phyloP scores from a whole-genome alignment of 352 stramenopile species.

The Phytophthora aleatoria region DNA sequence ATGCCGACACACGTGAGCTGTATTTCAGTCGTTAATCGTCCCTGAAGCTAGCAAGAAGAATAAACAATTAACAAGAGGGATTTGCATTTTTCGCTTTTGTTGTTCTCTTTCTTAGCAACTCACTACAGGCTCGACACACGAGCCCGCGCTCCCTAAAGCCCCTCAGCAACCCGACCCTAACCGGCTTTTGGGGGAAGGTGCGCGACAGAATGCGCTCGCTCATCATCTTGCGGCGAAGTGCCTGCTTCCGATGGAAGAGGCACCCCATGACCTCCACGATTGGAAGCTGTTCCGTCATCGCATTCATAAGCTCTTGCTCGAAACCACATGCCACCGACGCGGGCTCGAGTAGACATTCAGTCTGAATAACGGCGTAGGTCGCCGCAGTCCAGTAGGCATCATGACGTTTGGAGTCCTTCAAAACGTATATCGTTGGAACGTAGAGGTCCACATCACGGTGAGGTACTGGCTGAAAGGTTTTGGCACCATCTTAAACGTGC shows the following conservation, averaged over 20 bases:
- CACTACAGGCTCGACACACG: too few relatives aligned
- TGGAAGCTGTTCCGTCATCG: slow-evolving; percentile 13
- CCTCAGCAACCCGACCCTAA: too few relatives aligned
- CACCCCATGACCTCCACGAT: slow-evolving; percentile 12
- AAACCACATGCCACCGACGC: slow-evolving; percentile 15
- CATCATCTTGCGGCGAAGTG: background rate
- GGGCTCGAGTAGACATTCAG: background rate
- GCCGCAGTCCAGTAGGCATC: slow-evolving; percentile 8
- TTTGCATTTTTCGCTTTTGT: too few relatives aligned
- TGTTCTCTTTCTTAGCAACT: too few relatives aligned
- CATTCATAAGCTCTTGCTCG: slow-evolving; percentile 7
- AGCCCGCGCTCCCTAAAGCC: too few relatives aligned
- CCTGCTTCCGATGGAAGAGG: slow-evolving; percentile 23
- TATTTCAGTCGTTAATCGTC: too few relatives aligned
- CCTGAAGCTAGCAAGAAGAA: too few relatives aligned
- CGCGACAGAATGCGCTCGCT: background rate
- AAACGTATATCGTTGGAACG: slow-evolving; percentile 3
- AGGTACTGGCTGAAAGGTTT: slow-evolving; percentile 4
- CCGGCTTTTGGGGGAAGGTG: too few relatives aligned
- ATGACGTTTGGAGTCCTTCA: slow-evolving; percentile 16
- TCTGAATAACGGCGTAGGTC: slow-evolving; percentile 16
- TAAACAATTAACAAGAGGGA: too few relatives aligned
- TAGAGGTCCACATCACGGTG: background rate
- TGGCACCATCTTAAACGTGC: slow-evolving; percentile 12
- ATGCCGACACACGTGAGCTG: too few relatives aligned